These are phyloP conservation scores for Cornus controversa DNA, from an alignment of 148 eudicot genomes.

Conservation along the genomic window DNA sequence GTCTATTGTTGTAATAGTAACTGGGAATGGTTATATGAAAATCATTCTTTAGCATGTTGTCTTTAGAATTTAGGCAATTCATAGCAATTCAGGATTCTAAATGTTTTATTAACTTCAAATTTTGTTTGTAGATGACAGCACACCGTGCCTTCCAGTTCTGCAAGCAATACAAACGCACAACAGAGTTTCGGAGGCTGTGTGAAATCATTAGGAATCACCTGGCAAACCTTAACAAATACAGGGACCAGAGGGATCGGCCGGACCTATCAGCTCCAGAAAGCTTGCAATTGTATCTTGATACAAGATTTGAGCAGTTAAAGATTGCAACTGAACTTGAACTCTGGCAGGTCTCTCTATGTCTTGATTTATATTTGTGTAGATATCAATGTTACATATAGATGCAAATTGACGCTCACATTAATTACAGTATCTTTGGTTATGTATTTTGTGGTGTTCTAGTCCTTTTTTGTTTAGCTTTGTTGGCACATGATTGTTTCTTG, in stretches of 20 bases:
- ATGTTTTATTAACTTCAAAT: neutral
- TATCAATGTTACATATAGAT: neutral
- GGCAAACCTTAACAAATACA: conserved; percentile 69
- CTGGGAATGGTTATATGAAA: too few species aligned
- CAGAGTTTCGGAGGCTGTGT: conserved; percentile 80
- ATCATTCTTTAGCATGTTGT: neutral
- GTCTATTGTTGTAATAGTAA: too few species aligned
- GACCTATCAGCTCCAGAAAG: conserved; percentile 82
- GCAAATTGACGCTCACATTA: neutral
- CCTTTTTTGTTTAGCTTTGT: neutral
- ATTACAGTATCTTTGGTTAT: neutral
- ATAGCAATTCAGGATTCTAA: neutral
- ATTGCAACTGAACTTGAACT: conserved; percentile 83
- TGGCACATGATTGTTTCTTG: conserved; percentile 5
- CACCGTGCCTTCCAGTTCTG: conserved; percentile 90
- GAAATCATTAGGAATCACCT: conserved; percentile 84
- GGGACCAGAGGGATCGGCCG: conserved; percentile 83
- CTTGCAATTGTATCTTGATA: conserved; percentile 74
- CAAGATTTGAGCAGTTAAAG: conserved; percentile 81
- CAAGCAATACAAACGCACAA: conserved; percentile 80
- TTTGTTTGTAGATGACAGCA: conserved; percentile 66
- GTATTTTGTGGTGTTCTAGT: neutral
- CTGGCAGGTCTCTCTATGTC: conserved; percentile 58
- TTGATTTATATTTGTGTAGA: neutral
- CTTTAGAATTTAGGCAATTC: neutral